A percentile compares a stretch with the other conserved stretches of the same genome.
Conservation (phyloP, 2,329 filamentous ascomycete genomes). For the Microcera coccophila region DNA sequence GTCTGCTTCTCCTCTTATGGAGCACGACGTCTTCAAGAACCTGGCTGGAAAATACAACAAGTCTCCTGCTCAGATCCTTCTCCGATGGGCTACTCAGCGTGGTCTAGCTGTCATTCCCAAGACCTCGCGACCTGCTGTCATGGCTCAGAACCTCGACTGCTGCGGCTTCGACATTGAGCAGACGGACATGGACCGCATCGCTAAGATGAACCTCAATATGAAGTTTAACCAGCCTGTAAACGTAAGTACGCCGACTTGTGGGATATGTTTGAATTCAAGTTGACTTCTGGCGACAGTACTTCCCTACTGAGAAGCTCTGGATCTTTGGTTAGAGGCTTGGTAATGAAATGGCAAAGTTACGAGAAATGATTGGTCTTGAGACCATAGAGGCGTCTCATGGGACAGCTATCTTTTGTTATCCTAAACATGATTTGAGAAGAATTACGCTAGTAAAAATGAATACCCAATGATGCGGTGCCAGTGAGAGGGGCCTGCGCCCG, state of each 20-base stretch:
- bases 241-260: conserved; percentile 45
- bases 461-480: too few relatives aligned
- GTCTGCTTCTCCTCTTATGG: conserved; percentile 66
- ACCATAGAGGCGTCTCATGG: conserved; percentile 24
- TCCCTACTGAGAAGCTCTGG: conserved; percentile 53
- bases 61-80: conserved; percentile 73
- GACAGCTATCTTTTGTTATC: conserved; percentile 22
- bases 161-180: conserved; percentile 62
- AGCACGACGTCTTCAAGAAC: conserved; percentile 60
- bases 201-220: conserved; percentile 59
- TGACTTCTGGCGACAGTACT: conserved; percentile 43
- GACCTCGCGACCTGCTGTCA: conserved; percentile 51
- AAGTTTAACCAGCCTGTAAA: conserved; percentile 75
- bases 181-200: conserved; percentile 64
- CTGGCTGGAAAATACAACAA: conserved; percentile 68
- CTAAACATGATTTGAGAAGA: conserved; percentile 11
- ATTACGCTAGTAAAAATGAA: too few relatives aligned
- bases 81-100: conserved; percentile 84
- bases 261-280: background rate
- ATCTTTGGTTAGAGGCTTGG: conserved; percentile 48
- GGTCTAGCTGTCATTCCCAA: conserved; percentile 80
- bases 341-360: conserved; percentile 15
- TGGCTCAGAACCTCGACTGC: conserved; percentile 65
- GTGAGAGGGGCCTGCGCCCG: background rate
- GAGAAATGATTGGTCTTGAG: conserved; percentile 21